Percentiles rank a stretch among this genome's conserved stretches.
phyloP scores from a whole-genome alignment of 225 moss, liverwort and hornwort genomes.

The Physcomitrium patens region DNA sequence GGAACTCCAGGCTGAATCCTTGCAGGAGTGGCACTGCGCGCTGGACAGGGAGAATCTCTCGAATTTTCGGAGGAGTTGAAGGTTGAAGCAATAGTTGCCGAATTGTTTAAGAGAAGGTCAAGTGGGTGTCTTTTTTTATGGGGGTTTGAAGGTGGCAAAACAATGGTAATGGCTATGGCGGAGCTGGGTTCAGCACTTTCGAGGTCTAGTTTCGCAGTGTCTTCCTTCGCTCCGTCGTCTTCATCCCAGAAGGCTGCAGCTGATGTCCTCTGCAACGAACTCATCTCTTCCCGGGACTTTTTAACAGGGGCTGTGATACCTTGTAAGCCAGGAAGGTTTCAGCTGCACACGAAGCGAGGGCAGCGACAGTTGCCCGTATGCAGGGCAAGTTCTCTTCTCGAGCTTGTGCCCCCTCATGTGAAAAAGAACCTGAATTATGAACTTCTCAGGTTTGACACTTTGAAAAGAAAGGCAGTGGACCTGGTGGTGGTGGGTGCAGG shows the following conservation, averaged over 20 bases:
- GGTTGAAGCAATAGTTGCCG: no score
- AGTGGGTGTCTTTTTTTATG: neutral
- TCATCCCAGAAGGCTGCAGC: neutral
- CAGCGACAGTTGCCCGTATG: constrained; percentile 22
- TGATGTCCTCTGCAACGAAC: neutral
- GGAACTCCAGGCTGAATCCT: constrained; percentile 24
- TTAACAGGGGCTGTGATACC: neutral
- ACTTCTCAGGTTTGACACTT: constrained; percentile 72
- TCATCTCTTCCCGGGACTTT: constrained; percentile 20
- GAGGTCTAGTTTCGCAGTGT: neutral
- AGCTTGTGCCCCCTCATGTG: constrained; percentile 75
- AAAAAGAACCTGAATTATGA: constrained; percentile 76
- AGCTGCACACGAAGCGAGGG: neutral
- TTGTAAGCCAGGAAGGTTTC: neutral
- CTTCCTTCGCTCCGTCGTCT: neutral
- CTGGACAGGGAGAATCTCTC: neutral
- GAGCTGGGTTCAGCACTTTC: constrained; percentile 45
- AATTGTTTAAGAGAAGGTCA: neutral
- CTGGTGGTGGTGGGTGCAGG: constrained; percentile 92
- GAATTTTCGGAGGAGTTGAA: neutral
- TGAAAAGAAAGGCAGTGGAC: constrained; percentile 73
- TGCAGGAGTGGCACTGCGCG: neutral
- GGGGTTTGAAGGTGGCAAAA: constrained; percentile 1
- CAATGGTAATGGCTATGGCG: constrained; percentile 45
- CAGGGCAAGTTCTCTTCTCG: constrained; percentile 64